Evolutionary conservation across 192 early-diverging fungal species (phyloP), one percentile per base, ranked within the genome.

Genomic region (Backusella mclennaniae): DNA sequence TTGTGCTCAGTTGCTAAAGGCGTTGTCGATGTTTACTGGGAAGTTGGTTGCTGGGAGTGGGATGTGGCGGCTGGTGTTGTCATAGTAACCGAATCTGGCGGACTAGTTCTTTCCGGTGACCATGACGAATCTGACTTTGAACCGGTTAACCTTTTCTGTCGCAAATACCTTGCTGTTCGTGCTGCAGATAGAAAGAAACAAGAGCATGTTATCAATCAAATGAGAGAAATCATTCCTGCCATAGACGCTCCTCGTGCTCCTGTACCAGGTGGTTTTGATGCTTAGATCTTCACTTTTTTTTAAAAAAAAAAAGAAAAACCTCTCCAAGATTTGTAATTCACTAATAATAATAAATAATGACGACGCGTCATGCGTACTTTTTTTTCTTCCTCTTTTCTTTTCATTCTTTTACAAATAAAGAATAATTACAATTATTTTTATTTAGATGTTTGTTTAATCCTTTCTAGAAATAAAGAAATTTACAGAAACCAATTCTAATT

Each of bases 31-130:
- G 78, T 93, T 7, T 98, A 96, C 82, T 99, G 95, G 94, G 97
- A 99, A 80, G 87, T 91, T 52, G 97, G 96, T 6, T 86, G 83
- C 73, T 89, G 88, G 88, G 88, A 87, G 39, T 89, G 88, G 88
- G 97, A 99, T 80, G 92, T 98, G 41, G 91, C 92, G 23, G 97
- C 96, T 19, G 95, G 89, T n/a, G 85, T 90, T 4, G 87, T 95
- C 17, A 93, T 99, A 79, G 82, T 97, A 6, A 79, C 82, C 17
- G 96, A 99, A 79, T 84, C 96, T 7, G 96, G 97, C 17, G 95
- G 97, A 19, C 73, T 91, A 2, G 89, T 95, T 17, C 85, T 94
- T 26, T 87, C 88, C 35, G 92, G 89, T 21, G 70, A 79, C 36
- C 78, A 79, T 39, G 78, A 82, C 26, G 71, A 80, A 14, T 77